Percentiles rank a stretch among this genome's conserved stretches.
Conservation (phyloP, 2,329 filamentous ascomycete species). For the Epichloe gansuensis region DNA sequence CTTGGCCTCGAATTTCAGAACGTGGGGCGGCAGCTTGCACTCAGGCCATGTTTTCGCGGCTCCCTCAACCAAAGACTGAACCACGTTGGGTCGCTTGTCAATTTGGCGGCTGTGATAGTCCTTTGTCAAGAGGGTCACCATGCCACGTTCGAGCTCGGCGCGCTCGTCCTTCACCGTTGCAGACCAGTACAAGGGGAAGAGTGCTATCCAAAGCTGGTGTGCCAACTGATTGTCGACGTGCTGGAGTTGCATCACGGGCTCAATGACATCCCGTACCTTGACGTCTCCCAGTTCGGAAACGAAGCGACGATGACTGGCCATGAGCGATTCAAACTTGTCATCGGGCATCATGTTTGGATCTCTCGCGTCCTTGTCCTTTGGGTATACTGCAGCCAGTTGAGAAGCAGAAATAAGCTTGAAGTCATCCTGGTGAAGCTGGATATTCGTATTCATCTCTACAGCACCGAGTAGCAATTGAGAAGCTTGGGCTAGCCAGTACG, state of each 20-base stretch:
- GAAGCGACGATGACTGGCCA: slow-evolving; percentile 72
- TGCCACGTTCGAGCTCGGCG: slow-evolving; percentile 76
- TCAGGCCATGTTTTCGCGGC: slow-evolving; percentile 73
- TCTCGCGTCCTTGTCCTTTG: slow-evolving; percentile 60
- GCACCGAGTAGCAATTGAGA: slow-evolving; percentile 86
- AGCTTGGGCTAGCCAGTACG: slow-evolving; percentile 94
- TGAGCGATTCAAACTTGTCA: slow-evolving; percentile 67
- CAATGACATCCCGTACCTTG: slow-evolving; percentile 76
- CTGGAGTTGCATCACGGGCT: slow-evolving; percentile 83
- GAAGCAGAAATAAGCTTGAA: slow-evolving; percentile 68
- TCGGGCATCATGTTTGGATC: slow-evolving; percentile 62
- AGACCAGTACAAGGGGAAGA: slow-evolving; percentile 93
- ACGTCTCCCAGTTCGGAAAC: slow-evolving; percentile 73
- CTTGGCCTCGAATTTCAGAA: slow-evolving; percentile 87
- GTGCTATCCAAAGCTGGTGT: slow-evolving; percentile 77
- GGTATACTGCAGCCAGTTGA: slow-evolving; percentile 59
- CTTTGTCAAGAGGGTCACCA: slow-evolving; percentile 83
- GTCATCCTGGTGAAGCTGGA: slow-evolving; percentile 73
- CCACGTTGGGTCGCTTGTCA: slow-evolving; percentile 88
- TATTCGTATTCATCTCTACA: slow-evolving; percentile 69
- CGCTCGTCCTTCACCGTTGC: slow-evolving; percentile 79
- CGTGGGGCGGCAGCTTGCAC: slow-evolving; percentile 88
- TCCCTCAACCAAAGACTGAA: slow-evolving; percentile 83
- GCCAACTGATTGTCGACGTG: slow-evolving; percentile 74
- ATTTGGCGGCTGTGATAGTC: slow-evolving; percentile 93